phyloP scores from a whole-genome alignment of 2,329 filamentous ascomycete species.

The Diaporthe ilicicola region DNA sequence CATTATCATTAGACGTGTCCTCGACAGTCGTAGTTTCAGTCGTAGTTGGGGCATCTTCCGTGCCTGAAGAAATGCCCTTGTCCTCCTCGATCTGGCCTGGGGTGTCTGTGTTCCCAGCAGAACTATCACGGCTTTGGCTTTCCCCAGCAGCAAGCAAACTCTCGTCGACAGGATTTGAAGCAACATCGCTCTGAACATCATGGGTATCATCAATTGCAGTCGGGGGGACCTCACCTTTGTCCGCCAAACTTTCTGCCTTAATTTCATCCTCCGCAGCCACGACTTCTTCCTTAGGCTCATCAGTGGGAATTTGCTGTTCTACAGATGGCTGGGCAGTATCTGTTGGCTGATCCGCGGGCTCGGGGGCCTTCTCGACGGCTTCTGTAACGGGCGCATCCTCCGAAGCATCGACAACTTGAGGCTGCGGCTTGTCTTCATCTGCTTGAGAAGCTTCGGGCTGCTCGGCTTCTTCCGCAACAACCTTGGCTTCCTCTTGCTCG shows the following conservation, averaged over 20 bases:
- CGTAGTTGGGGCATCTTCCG: neutral
- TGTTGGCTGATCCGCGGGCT: neutral
- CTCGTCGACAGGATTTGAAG: conserved; percentile 33
- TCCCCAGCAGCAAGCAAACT: conserved; percentile 16
- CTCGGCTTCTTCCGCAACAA: too few species aligned
- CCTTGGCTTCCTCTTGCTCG: neutral
- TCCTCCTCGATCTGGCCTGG: neutral
- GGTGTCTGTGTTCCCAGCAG: conserved; percentile 19
- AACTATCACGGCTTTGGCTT: conserved; percentile 13
- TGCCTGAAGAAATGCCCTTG: neutral
- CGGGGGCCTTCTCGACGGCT: neutral
- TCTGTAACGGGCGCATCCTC: neutral
- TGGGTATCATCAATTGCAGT: conserved; percentile 30
- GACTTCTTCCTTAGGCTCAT: conserved; percentile 5
- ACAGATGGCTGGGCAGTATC: neutral
- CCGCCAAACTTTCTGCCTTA: conserved; percentile 13
- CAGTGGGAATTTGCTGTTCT: neutral
- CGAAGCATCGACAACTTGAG: too few species aligned
- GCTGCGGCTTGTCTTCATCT: neutral
- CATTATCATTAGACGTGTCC: conserved; percentile 15
- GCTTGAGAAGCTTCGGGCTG: neutral
- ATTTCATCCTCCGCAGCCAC: conserved; percentile 3
- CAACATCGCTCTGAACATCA: conserved; percentile 32
- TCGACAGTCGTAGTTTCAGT: neutral
- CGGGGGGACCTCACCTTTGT: conserved; percentile 32